Evolutionary conservation across 345 rosid genomes (phyloP), one percentile per base, ranked within the genome.

Genomic region (Boechera divaricarpa): DNA sequence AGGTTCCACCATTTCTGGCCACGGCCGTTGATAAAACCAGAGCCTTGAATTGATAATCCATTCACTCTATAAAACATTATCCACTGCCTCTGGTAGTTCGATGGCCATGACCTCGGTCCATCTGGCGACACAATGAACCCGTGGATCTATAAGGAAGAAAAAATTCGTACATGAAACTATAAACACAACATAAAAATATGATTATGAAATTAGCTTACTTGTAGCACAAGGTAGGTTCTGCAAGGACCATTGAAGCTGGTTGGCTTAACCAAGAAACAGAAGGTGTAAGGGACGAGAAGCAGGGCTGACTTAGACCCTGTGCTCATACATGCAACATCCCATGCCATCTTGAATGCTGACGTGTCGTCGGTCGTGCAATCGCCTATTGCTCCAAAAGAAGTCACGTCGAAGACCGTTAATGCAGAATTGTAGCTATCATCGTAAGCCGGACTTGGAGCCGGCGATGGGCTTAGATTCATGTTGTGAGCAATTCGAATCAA

Each of bases 1-100:
- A 94, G 92, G 79, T 89, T 81, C 97, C 98, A 94, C 98, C 97
- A 94, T 82, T 94, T 89, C 31, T 88, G 79, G 64, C 98, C 98
- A 78, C 87, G 82, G 47, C 97, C 97, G 73, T 94, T 82, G 67
- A 91, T 82, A 11, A 79, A 68, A 65, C 97, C 94, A 9, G 85
- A 88, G 49, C 97, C 98, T 84, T 79, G 85, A 75, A 94, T 79
- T 26, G 90, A 81, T 88, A 94, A 75, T 41, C 86, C 83, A 66
- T 87, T 77, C 36, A 89, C 81, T 81, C 88, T 85, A 54, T 92
- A 90, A 79, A 94, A 89, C 47, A 92, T 91, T 16, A 94, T 81
- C 97, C 97, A 92, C 62, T 92, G 97, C 48, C 90, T 79, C 82
- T 88, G 87, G 75, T 59, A 82, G 51, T 81, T 82, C 61, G 66